phyloP scores from a whole-genome alignment of 202 grass and related monocot genomes.

The Panicum virgatum region DNA sequence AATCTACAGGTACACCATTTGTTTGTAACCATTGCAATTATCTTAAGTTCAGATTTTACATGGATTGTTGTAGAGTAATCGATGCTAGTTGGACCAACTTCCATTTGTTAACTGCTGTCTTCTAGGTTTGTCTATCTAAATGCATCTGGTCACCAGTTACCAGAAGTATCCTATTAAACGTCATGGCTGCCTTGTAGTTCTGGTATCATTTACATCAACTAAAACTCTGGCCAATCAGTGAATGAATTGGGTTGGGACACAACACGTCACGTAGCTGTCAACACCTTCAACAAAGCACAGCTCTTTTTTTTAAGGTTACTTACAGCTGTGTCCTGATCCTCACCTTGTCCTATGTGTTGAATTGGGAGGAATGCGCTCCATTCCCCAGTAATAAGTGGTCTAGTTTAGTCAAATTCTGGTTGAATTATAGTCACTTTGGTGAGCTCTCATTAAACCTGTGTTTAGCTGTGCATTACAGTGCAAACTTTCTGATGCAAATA shows the following conservation, averaged over 20 bases:
- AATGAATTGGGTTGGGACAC: constrained; percentile 5
- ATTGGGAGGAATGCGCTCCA: background rate
- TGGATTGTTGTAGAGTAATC: background rate
- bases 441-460: background rate
- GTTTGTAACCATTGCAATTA: background rate
- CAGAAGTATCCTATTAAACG: background rate
- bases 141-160: background rate
- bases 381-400: background rate
- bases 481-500: background rate
- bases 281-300: constrained; percentile 5
- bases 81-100: background rate
- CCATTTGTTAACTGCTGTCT: background rate
- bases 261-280: background rate
- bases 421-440: constrained; percentile 2
- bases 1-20: constrained; percentile 63
- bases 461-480: background rate
- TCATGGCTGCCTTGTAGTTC: background rate
- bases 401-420: background rate
- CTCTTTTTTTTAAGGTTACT: background rate
- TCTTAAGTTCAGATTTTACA: constrained; percentile 18
- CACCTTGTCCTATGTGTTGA: background rate
- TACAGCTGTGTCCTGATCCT: background rate
- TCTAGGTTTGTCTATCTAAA: background rate
- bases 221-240: background rate
- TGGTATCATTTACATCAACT: background rate